Percentiles rank a stretch among this genome's conserved stretches.
phyloP scores from a whole-genome alignment of 2,329 filamentous ascomycete species.

The Huntiella decipiens region DNA sequence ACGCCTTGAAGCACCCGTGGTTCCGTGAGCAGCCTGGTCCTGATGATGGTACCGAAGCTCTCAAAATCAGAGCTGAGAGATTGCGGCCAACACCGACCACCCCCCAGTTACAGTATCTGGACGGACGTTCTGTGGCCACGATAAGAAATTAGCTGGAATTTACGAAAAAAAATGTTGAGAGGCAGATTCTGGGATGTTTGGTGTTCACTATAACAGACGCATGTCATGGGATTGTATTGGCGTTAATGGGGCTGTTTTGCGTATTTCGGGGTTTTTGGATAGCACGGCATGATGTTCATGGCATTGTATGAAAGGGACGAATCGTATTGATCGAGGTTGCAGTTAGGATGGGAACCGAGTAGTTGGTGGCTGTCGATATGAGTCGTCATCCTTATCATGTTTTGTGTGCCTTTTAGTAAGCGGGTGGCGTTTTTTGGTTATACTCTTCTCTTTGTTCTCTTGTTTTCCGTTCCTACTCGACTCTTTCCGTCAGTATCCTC shows the following conservation, averaged over 20 bases:
- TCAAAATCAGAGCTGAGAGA: constrained; percentile 39
- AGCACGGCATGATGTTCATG: not conserved
- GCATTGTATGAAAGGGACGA: not conserved
- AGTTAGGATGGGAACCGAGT: too few species aligned
- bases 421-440: too few species aligned
- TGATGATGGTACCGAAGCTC: constrained; percentile 49
- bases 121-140: not conserved
- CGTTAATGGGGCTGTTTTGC: not conserved
- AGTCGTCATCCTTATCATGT: not conserved
- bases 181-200: too few species aligned
- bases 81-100: constrained; percentile 1
- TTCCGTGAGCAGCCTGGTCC: constrained; percentile 43
- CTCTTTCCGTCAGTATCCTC: not conserved
- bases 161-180: too few species aligned
- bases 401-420: not conserved
- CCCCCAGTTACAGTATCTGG: not conserved
- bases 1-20: constrained; percentile 48
- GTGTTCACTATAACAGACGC: too few species aligned
- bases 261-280: not conserved
- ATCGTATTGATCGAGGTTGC: not conserved
- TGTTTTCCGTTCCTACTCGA: not conserved
- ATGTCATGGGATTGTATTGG: too few species aligned
- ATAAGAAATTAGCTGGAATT: not conserved
- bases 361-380: not conserved
- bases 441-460: not conserved